Conservation (phyloP, 495 filamentous ascomycete species). For the Penicillium robsamsonii region DNA sequence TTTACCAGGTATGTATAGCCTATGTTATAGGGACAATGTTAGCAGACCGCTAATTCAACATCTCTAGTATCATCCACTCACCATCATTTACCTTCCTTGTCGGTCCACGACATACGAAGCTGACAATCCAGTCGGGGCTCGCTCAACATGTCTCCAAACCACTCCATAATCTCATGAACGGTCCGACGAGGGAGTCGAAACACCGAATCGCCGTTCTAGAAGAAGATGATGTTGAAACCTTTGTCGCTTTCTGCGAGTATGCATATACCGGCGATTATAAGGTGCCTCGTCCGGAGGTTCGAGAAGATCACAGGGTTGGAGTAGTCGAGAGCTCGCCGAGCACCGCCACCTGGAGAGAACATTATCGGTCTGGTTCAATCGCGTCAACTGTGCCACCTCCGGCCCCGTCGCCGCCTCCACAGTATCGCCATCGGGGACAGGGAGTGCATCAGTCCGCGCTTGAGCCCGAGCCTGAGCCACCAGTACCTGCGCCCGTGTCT, state of each 20-base stretch:
- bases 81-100: slow-evolving; percentile 51
- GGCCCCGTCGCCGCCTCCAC: slow-evolving; percentile 30
- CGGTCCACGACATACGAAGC: slow-evolving; percentile 42
- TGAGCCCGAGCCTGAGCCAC: neutral
- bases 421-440: slow-evolving; percentile 3
- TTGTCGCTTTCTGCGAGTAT: slow-evolving; percentile 50
- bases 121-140: slow-evolving; percentile 48
- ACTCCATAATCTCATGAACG: slow-evolving; percentile 47
- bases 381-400: slow-evolving; percentile 23
- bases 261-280: slow-evolving; percentile 50
- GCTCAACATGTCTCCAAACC: slow-evolving; percentile 48
- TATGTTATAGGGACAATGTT: neutral
- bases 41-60: neutral
- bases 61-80: slow-evolving; percentile 43
- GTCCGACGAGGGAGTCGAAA: slow-evolving; percentile 44
- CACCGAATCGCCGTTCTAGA: slow-evolving; percentile 43
- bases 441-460: neutral
- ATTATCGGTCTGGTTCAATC: slow-evolving; percentile 25
- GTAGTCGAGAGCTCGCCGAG: slow-evolving; percentile 13
- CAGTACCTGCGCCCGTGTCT: neutral
- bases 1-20: slow-evolving; percentile 33
- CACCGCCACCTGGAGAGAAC: slow-evolving; percentile 19
- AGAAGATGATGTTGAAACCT: slow-evolving; percentile 48
- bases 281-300: slow-evolving; percentile 24
- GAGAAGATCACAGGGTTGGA: slow-evolving; percentile 14